These are phyloP conservation scores for Entomortierella parvispora DNA, from an alignment of 192 early-diverging fungal species.

Conservation along the genomic window DNA sequence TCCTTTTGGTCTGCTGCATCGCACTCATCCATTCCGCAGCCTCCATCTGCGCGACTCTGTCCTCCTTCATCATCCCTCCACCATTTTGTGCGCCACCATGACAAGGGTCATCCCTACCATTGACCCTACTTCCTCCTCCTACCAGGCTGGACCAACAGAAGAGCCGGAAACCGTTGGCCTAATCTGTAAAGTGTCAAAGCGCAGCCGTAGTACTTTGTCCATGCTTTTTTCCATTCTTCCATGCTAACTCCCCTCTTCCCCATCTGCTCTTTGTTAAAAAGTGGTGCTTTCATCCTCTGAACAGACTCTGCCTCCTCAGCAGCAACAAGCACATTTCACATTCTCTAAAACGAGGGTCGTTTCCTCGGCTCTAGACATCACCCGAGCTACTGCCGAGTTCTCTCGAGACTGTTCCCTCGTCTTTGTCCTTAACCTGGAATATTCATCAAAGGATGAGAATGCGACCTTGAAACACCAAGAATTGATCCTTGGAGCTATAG, in stretches of 20 bases:
- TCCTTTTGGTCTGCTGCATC: background rate
- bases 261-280: background rate
- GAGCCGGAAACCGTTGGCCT: slow-evolving; percentile 43
- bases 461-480: slow-evolving; percentile 10
- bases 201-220: background rate
- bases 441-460: background rate
- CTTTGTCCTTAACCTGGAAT: slow-evolving; percentile 30
- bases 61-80: background rate
- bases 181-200: slow-evolving; percentile 23
- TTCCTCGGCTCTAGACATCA: slow-evolving; percentile 32
- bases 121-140: background rate
- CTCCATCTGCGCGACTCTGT: too few relatives aligned
- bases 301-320: background rate
- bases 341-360: slow-evolving; percentile 19
- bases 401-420: slow-evolving; percentile 48
- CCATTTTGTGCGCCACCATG: slow-evolving; percentile 9
- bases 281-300: slow-evolving; percentile 5
- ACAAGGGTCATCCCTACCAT: slow-evolving; percentile 26
- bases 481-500: slow-evolving; percentile 28
- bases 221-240: background rate
- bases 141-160: background rate
- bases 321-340: slow-evolving; percentile 18
- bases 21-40: background rate
- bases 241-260: background rate
- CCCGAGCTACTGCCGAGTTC: slow-evolving; percentile 31